Conservation (phyloP, 169 alveolate species). For the Cystoisospora suis region DNA sequence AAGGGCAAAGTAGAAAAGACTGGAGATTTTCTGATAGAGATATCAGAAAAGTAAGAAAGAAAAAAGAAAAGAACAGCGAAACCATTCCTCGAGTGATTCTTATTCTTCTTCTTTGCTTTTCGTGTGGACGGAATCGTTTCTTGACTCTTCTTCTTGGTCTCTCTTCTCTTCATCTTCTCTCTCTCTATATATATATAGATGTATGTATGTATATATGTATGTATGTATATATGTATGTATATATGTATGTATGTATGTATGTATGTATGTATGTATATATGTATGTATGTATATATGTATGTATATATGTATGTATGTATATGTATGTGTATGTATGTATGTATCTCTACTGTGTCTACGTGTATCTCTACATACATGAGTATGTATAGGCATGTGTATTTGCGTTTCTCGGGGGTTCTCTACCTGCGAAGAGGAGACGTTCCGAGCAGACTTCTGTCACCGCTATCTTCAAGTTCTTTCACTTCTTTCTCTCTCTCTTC, state of each 20-base stretch:
- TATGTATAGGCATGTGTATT: too few species aligned
- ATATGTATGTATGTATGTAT: neutral
- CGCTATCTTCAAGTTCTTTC: too few species aligned
- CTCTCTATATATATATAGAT: neutral
- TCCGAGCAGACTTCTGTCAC: too few species aligned
- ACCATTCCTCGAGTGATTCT: too few species aligned
- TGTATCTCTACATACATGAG: neutral
- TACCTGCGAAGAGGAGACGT: too few species aligned
- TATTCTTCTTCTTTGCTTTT: too few species aligned
- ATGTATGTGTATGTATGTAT: neutral
- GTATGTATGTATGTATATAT: neutral
- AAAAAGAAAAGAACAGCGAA: too few species aligned
- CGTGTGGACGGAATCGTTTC: neutral
- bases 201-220: neutral
- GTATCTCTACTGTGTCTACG: neutral
- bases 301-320: neutral
- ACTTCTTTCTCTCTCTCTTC: too few species aligned
- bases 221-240: neutral
- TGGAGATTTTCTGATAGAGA: neutral
- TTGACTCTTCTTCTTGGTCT: neutral
- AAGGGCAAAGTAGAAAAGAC: too few species aligned
- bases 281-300: neutral
- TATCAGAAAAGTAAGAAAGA: neutral
- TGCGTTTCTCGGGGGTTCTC: too few species aligned
- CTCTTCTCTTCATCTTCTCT: neutral